Percentiles rank a stretch among this genome's conserved stretches.
Conservation (phyloP, 129 eudicot species). For the Centella asiatica region DNA sequence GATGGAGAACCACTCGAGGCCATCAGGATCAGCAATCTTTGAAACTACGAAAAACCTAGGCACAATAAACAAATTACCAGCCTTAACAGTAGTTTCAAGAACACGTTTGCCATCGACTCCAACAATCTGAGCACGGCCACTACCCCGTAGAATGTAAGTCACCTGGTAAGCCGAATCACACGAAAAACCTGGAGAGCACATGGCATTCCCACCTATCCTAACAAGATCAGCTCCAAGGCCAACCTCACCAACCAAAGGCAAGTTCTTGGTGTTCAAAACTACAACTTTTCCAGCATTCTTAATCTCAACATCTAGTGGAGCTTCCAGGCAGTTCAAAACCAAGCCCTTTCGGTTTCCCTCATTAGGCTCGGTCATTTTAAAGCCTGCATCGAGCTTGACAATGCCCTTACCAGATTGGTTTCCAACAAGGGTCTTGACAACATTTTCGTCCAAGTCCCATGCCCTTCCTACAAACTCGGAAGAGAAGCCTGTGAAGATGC, state of each 20-base stretch:
- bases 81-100: conserved; percentile 28
- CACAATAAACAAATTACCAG: conserved; percentile 33
- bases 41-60: conserved; percentile 38
- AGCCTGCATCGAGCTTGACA: conserved; percentile 16
- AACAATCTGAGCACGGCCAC: conserved; percentile 39
- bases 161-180: conserved; percentile 31
- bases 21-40: conserved; percentile 29
- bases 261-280: conserved; percentile 32
- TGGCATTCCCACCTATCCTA: conserved; percentile 24
- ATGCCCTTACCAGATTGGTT: conserved; percentile 25
- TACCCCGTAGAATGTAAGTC: conserved; percentile 34
- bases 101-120: conserved; percentile 32
- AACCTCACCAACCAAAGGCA: conserved; percentile 40
- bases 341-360: conserved; percentile 22
- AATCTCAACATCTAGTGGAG: conserved; percentile 31
- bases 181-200: conserved; percentile 24
- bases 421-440: conserved; percentile 19
- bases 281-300: conserved; percentile 32
- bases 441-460: conserved; percentile 26
- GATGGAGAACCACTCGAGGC: conserved; percentile 44
- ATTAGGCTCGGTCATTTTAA: conserved; percentile 33
- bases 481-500: conserved; percentile 37
- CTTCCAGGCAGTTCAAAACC: conserved; percentile 30
- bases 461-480: conserved; percentile 32
- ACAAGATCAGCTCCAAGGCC: conserved; percentile 41